Evolutionary conservation across 495 filamentous ascomycete species (phyloP).

Genomic region (Hypoxylon lenormandii): DNA sequence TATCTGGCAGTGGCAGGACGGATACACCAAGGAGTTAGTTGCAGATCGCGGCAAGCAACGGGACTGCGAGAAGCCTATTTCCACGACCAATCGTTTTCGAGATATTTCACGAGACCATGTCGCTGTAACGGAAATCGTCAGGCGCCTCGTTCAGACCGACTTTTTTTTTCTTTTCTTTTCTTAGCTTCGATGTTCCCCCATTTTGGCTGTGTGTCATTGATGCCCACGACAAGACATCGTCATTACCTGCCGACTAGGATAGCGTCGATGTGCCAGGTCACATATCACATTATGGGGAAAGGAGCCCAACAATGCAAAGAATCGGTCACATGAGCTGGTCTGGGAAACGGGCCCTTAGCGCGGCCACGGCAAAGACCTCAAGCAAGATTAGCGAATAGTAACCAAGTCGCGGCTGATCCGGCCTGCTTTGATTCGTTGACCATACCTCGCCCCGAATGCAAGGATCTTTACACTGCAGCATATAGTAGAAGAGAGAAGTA

Average conservation of each 20-base stretch:
- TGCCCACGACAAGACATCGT: slow-evolving; percentile 33
- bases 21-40: slow-evolving; percentile 37
- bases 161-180: slow-evolving; percentile 36
- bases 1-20: slow-evolving; percentile 24
- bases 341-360: slow-evolving; percentile 37
- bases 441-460: slow-evolving; percentile 35
- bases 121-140: slow-evolving; percentile 24
- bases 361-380: slow-evolving; percentile 30
- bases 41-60: slow-evolving; percentile 41
- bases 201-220: slow-evolving; percentile 31
- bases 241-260: slow-evolving; percentile 26
- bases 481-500: slow-evolving; percentile 33
- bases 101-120: slow-evolving; percentile 25
- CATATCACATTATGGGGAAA: slow-evolving; percentile 41
- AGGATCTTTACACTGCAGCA: slow-evolving; percentile 40
- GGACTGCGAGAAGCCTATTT: slow-evolving; percentile 47
- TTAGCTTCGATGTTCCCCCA: slow-evolving; percentile 24
- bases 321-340: slow-evolving; percentile 42
- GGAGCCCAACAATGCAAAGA: slow-evolving; percentile 44
- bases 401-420: slow-evolving; percentile 45
- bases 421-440: slow-evolving; percentile 32
- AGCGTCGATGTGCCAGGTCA: slow-evolving; percentile 30
- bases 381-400: slow-evolving; percentile 42
- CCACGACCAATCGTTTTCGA: slow-evolving; percentile 41
- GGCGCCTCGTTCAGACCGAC: slow-evolving; percentile 36